Evolutionary conservation across 306 rosid genomes (phyloP).

Genomic region (Quillaja saponaria): DNA sequence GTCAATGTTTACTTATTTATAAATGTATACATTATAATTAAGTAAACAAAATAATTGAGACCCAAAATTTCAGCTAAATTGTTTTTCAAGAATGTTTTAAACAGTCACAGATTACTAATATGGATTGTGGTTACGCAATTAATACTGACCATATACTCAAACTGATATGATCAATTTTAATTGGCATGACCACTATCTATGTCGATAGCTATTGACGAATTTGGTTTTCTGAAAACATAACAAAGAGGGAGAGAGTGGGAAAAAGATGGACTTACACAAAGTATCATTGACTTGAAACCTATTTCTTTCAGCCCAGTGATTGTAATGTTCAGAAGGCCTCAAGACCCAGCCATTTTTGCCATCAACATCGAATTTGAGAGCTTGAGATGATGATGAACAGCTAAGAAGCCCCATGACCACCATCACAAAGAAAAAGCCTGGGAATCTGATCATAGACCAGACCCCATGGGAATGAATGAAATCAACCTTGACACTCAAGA

Average conservation of each 20-base stretch:
- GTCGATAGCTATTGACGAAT: too few species aligned
- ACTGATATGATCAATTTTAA: background rate
- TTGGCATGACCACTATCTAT: too few species aligned
- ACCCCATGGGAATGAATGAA: conserved; percentile 30
- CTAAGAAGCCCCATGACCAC: conserved; percentile 18
- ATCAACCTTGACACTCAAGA: background rate
- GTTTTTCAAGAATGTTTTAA: too few species aligned
- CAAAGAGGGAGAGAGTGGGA: too few species aligned
- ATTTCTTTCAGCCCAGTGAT: conserved; percentile 56
- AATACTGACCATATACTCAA: background rate
- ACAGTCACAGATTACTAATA: too few species aligned
- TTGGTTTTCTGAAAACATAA: too few species aligned
- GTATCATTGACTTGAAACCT: conserved; percentile 79
- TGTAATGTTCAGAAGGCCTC: conserved; percentile 55
- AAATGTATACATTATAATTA: too few species aligned
- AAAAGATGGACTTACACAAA: conserved; percentile 47
- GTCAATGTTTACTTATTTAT: too few species aligned
- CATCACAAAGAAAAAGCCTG: conserved; percentile 23
- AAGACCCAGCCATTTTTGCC: conserved; percentile 72
- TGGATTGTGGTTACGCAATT: background rate
- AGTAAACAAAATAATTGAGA: too few species aligned
- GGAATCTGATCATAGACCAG: conserved; percentile 3
- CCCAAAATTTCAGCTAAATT: too few species aligned
- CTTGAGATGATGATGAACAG: conserved; percentile 24
- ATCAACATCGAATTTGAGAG: conserved; percentile 47